Conservation (phyloP, 495 filamentous ascomycete genomes). For the Neurospora sp. region DNA sequence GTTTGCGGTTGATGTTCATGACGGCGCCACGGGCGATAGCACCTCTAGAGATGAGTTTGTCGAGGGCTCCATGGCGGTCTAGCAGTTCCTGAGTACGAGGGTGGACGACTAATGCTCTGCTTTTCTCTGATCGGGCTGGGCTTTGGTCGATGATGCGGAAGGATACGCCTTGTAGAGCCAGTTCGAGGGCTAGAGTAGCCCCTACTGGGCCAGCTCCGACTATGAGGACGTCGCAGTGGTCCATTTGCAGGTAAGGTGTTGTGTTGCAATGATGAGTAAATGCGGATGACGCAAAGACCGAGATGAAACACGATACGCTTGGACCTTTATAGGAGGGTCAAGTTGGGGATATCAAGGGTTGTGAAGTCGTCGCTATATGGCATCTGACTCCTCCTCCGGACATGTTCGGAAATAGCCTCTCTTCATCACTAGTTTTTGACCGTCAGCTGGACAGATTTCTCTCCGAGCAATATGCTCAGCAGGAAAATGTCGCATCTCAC, state of each 20-base stretch:
- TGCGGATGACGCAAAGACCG: too few species aligned
- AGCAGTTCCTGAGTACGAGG: conserved; percentile 37
- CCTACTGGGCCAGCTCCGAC: conserved; percentile 28
- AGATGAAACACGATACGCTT: background rate
- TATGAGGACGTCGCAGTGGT: conserved; percentile 25
- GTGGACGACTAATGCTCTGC: conserved; percentile 34
- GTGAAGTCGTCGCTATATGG: background rate
- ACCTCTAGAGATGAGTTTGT: conserved; percentile 20
- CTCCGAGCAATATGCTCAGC: background rate
- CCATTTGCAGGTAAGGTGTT: conserved; percentile 1
- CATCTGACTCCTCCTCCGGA: background rate
- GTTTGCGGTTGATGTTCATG: conserved; percentile 23
- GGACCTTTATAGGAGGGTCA: background rate
- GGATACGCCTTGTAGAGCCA: conserved; percentile 24
- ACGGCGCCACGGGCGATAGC: conserved; percentile 17
- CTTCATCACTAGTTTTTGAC: background rate
- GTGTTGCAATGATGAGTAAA: background rate
- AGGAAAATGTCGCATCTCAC: background rate
- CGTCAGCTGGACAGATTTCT: background rate
- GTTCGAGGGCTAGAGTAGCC: conserved; percentile 22
- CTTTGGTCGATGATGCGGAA: conserved; percentile 33
- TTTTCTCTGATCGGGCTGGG: conserved; percentile 26
- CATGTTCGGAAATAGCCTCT: background rate
- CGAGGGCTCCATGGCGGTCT: conserved; percentile 28
- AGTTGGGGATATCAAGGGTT: background rate